Evolutionary conservation across 1,284 basidiomycete genomes (phyloP).

Genomic region (Bjerkandera adusta): DNA sequence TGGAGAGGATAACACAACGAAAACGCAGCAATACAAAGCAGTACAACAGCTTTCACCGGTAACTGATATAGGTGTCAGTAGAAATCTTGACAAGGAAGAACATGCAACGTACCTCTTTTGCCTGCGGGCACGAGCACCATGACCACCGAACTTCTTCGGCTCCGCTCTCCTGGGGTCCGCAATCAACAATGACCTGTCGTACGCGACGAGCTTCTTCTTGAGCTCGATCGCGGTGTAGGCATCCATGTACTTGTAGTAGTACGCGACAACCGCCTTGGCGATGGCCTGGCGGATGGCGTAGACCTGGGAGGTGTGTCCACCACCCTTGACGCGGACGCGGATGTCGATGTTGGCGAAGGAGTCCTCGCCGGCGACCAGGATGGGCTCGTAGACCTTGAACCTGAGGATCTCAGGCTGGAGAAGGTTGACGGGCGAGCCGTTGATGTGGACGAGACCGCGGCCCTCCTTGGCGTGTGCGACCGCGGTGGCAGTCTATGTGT

Average conservation of each 20-base stretch:
- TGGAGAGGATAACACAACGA: slow-evolving; percentile 44
- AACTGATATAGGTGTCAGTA: slow-evolving; percentile 50
- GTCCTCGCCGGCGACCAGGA: slow-evolving; percentile 88
- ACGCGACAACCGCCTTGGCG: slow-evolving; percentile 96
- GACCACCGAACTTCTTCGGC: slow-evolving; percentile 99
- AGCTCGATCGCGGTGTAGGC: slow-evolving; percentile 95
- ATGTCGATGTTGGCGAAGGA: slow-evolving; percentile 88
- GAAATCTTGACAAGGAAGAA: slow-evolving; percentile 4
- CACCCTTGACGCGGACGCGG: slow-evolving; percentile 97
- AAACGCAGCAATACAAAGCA: slow-evolving; percentile 37
- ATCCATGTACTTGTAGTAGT: slow-evolving; percentile 99
- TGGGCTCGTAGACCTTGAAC: slow-evolving; percentile 97
- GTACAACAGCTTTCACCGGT: slow-evolving; percentile 69
- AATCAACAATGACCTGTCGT: slow-evolving; percentile 94
- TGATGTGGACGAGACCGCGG: slow-evolving; percentile 96
- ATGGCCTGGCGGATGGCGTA: slow-evolving; percentile 99
- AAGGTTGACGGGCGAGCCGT: slow-evolving; percentile 95
- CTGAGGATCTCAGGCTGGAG: slow-evolving; percentile 94
- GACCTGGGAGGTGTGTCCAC: slow-evolving; percentile 98
- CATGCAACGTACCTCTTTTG: slow-evolving; percentile 76
- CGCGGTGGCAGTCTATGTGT: slow-evolving; percentile 85
- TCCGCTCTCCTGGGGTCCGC: slow-evolving; percentile 99
- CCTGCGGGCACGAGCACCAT: slow-evolving; percentile 93
- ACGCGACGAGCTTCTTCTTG: slow-evolving; percentile 95
- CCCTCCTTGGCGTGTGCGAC: slow-evolving; percentile 97